Evolutionary conservation across 2,329 filamentous ascomycete species (phyloP).

Genomic region (Diaporthe citriasiana): DNA sequence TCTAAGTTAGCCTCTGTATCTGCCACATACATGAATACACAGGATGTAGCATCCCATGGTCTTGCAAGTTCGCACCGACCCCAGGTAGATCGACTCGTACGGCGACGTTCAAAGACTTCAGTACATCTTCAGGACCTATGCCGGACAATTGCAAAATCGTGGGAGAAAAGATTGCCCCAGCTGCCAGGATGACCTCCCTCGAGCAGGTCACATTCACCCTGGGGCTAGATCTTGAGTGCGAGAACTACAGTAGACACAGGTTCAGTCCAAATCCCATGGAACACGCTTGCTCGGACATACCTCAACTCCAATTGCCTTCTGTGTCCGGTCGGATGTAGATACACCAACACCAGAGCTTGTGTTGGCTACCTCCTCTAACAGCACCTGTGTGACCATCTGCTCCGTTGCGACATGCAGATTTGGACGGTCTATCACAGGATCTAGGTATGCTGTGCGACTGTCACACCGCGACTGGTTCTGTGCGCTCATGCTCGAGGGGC

Average conservation of each 20-base stretch:
- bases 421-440: slow-evolving; percentile 52
- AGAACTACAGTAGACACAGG: slow-evolving; percentile 46
- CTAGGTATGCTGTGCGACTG: slow-evolving; percentile 57
- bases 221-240: slow-evolving; percentile 44
- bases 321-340: slow-evolving; percentile 25
- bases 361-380: slow-evolving; percentile 45
- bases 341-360: slow-evolving; percentile 29
- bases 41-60: slow-evolving; percentile 52
- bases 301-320: slow-evolving; percentile 54
- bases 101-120: slow-evolving; percentile 48
- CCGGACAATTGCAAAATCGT: slow-evolving; percentile 53
- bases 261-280: not conserved
- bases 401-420: slow-evolving; percentile 57
- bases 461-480: slow-evolving; percentile 57
- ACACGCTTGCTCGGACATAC: slow-evolving; percentile 45
- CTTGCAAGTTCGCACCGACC: slow-evolving; percentile 52
- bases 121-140: slow-evolving; percentile 50
- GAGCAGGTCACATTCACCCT: slow-evolving; percentile 47
- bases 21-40: slow-evolving; percentile 50
- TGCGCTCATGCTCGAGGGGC: slow-evolving; percentile 55
- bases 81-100: slow-evolving; percentile 50
- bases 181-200: slow-evolving; percentile 51
- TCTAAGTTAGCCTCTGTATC: not conserved
- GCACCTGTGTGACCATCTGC: slow-evolving; percentile 55
- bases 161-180: slow-evolving; percentile 51